These are phyloP conservation scores for Closterium sp. DNA, from an alignment of 139 green algal genomes.

Conservation along the genomic window DNA sequence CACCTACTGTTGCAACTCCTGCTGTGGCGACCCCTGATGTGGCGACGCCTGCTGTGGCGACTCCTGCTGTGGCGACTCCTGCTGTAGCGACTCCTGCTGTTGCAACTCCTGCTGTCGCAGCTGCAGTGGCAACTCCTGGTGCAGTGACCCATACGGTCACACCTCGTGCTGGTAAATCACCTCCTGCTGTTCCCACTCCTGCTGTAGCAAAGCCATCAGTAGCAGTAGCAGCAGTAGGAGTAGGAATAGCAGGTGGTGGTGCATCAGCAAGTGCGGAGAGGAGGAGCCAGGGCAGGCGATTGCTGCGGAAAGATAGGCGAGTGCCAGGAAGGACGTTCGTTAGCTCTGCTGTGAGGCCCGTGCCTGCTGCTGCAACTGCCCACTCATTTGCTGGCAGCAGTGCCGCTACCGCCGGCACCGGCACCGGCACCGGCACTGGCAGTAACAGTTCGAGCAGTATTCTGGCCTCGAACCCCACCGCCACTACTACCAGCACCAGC, in stretches of 20 bases:
- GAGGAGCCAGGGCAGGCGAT: background rate
- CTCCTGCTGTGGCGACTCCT: background rate
- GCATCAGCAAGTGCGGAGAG: background rate
- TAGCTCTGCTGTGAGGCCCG: background rate
- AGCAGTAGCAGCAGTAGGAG: background rate
- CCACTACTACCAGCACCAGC: background rate
- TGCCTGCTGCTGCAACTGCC: background rate
- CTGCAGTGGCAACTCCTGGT: background rate
- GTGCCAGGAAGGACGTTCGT: background rate
- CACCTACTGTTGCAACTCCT: background rate
- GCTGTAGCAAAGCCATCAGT: background rate
- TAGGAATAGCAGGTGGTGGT: background rate
- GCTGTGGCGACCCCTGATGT: background rate
- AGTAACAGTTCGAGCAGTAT: no score
- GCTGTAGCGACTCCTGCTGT: background rate
- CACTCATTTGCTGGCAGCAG: background rate
- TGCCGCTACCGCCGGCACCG: no score
- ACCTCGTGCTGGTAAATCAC: background rate
- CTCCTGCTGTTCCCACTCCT: background rate
- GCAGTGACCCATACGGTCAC: background rate
- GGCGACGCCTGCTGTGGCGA: background rate
- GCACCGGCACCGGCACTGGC: background rate
- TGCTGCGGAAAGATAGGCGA: background rate
- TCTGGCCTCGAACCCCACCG: no score
- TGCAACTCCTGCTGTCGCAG: background rate